These are phyloP conservation scores for Hericium erinaceus DNA, from an alignment of 768 basidiomycete species.

Conservation along the genomic window DNA sequence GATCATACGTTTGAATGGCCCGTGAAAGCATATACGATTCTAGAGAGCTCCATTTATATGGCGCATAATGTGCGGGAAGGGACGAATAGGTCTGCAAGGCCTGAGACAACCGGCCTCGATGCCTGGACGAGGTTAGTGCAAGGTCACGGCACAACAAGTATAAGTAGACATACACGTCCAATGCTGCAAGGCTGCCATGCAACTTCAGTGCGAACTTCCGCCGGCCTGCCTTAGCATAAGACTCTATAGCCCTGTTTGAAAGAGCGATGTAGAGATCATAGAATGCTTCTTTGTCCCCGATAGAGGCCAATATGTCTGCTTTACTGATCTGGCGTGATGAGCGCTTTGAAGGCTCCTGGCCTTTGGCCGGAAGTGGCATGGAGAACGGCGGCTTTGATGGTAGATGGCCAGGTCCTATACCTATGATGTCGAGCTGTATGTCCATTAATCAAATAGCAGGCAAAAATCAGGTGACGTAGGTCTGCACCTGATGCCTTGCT, in stretches of 20 bases:
- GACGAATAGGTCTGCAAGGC: constrained; percentile 69
- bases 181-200: constrained; percentile 77
- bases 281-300: constrained; percentile 51
- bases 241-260: constrained; percentile 77
- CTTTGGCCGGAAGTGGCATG: constrained; percentile 27
- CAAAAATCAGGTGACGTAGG: no score
- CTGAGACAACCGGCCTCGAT: constrained; percentile 50
- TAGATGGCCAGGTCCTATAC: constrained; percentile 62
- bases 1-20: constrained; percentile 58
- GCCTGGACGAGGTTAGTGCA: constrained; percentile 30
- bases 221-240: constrained; percentile 76
- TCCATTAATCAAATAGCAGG: not conserved
- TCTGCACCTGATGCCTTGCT: constrained; percentile 71
- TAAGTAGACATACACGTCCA: constrained; percentile 67
- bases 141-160: no score
- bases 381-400: constrained; percentile 69
- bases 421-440: constrained; percentile 74
- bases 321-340: constrained; percentile 40
- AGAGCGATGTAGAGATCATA: constrained; percentile 67
- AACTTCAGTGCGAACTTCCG: constrained; percentile 80
- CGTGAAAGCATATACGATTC: constrained; percentile 72
- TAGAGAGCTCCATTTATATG: constrained; percentile 71
- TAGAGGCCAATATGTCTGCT: constrained; percentile 47
- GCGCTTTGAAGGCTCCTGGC: constrained; percentile 13
- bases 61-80: constrained; percentile 80